Conservation (phyloP, 2,329 filamentous ascomycete genomes). For the Truncatella angustata region DNA sequence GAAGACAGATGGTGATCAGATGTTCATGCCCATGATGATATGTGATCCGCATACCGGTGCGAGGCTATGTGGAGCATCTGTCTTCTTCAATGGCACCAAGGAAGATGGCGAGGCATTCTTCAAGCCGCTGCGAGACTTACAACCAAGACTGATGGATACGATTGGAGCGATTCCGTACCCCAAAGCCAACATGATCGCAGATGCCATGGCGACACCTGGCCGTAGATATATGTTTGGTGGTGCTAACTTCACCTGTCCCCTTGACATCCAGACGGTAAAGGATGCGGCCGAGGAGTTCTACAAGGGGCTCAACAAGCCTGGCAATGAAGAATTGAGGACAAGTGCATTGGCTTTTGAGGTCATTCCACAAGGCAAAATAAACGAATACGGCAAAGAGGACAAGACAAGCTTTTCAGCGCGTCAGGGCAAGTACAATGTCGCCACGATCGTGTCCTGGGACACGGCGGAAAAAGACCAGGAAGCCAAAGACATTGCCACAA, state of each 20-base stretch:
- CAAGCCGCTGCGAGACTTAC: conserved; percentile 33
- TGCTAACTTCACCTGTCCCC: conserved; percentile 40
- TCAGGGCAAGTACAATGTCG: not conserved
- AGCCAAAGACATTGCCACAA: not conserved
- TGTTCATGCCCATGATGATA: conserved; percentile 11
- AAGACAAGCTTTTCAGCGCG: conserved; percentile 2
- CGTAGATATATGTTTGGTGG: conserved; percentile 38
- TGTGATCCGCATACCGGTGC: conserved; percentile 27
- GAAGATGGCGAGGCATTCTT: conserved; percentile 34
- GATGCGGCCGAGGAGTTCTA: conserved; percentile 2
- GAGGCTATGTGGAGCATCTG: conserved; percentile 25
- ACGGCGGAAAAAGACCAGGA: not conserved
- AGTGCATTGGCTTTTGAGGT: not conserved
- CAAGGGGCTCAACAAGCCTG: not conserved
- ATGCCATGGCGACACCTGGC: conserved; percentile 29
- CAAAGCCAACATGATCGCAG: conserved; percentile 36
- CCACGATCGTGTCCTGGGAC: conserved; percentile 1
- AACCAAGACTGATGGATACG: conserved; percentile 33
- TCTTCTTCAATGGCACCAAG: conserved; percentile 35
- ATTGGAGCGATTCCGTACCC: conserved; percentile 38
- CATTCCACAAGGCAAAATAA: conserved; percentile 1
- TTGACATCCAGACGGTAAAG: conserved; percentile 30
- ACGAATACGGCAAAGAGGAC: not conserved
- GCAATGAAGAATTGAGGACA: conserved; percentile 1
- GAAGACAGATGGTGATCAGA: conserved; percentile 18